These are phyloP conservation scores for Mychonastes homosphaera DNA, from an alignment of 139 green algal genomes.

Conservation along the genomic window DNA sequence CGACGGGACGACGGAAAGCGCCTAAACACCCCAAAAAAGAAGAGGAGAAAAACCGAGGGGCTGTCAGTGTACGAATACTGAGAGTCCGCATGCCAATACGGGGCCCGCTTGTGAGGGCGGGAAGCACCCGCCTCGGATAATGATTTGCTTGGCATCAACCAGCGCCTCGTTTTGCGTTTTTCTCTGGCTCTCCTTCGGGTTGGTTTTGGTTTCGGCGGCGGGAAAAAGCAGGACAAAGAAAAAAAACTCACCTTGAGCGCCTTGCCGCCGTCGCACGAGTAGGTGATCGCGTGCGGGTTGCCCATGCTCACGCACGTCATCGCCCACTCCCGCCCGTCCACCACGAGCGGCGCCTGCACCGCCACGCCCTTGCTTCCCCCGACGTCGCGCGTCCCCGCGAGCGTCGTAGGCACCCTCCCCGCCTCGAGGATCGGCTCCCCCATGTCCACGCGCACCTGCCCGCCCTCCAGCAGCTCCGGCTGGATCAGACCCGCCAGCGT, in stretches of 20 bases:
- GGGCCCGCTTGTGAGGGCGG: not conserved
- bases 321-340: slow-evolving; percentile 65
- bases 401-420: slow-evolving; percentile 69
- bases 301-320: slow-evolving; percentile 94
- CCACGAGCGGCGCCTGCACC: slow-evolving; percentile 51
- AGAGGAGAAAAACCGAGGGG: no score
- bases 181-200: not conserved
- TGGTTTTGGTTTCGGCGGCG: not conserved
- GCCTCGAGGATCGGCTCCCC: slow-evolving; percentile 75
- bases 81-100: not conserved
- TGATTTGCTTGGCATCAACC: slow-evolving; percentile 14
- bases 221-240: not conserved
- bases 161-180: not conserved
- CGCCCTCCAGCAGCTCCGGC: slow-evolving; percentile 72
- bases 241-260: slow-evolving; percentile 45
- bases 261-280: slow-evolving; percentile 43
- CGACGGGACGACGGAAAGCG: no score
- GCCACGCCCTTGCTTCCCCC: slow-evolving; percentile 41
- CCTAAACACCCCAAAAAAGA: no score
- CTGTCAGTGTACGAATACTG: slow-evolving; percentile 43
- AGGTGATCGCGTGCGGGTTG: slow-evolving; percentile 92
- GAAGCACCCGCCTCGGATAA: not conserved
- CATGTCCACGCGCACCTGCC: slow-evolving; percentile 96
- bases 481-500: slow-evolving; percentile 89
- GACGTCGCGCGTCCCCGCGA: slow-evolving; percentile 44